These are phyloP conservation scores for Arachis monticola DNA, from an alignment of 331 rosid species.

Conservation along the genomic window DNA sequence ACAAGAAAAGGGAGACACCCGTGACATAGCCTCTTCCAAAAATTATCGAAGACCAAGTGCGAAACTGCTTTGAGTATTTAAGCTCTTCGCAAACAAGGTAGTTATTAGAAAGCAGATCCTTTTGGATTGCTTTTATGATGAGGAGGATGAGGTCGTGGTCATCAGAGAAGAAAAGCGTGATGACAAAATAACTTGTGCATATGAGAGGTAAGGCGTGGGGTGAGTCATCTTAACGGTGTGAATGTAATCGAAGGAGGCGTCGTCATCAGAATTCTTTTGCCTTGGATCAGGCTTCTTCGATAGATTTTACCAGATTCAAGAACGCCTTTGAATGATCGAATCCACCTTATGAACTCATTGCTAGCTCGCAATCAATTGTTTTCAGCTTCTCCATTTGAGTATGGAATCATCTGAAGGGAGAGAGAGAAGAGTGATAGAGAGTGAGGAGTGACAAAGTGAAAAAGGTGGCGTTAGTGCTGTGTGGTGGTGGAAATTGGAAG, in stretches of 20 bases:
- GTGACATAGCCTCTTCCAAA: conserved; percentile 76
- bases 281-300: conserved; percentile 90
- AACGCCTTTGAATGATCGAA: conserved; percentile 89
- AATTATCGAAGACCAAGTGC: conserved; percentile 64
- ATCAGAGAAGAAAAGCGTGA: conserved; percentile 75
- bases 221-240: conserved; percentile 94
- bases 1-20: conserved; percentile 89
- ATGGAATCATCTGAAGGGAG: not conserved
- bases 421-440: too few relatives aligned
- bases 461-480: too few relatives aligned
- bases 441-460: not conserved
- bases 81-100: conserved; percentile 83
- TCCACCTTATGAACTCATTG: conserved; percentile 86
- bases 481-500: too few relatives aligned
- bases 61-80: conserved; percentile 71
- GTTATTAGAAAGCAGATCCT: conserved; percentile 78
- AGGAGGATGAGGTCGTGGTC: conserved; percentile 83
- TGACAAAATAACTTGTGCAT: conserved; percentile 88
- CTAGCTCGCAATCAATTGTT: conserved; percentile 76
- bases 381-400: conserved; percentile 73
- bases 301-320: conserved; percentile 81
- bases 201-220: conserved; percentile 64
- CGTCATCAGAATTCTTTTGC: conserved; percentile 91
- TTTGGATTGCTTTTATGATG: conserved; percentile 90
- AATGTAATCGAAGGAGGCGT: conserved; percentile 85